Base-by-base conservation (phyloP, 805 yeast genomes). In the Isabelozyma heimii region DNA sequence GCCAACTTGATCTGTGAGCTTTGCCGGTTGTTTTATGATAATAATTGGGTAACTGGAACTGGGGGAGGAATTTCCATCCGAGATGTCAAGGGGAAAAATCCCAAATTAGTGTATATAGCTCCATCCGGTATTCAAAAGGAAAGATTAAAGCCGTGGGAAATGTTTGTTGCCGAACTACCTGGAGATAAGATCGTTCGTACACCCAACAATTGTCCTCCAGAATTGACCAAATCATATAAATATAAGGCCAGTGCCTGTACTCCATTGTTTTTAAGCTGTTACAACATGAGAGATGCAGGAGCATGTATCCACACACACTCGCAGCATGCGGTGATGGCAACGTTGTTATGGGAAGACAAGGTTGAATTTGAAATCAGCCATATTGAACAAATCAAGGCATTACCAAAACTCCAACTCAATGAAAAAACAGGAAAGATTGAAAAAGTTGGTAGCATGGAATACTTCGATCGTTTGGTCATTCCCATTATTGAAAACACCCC, bases 71-170 rank as follows among this genome's bases (percentile, higher is more conserved):
- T 92, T 58, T 87, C 96, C 30, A 85, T 91, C 44, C 69, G 85
- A 47, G 75, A 80, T 44, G 61, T 58, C 12, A 76, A 79, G 2
- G 78, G 76, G 1, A 45, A 40, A 10, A 69, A 71, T 47, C 72
- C 72, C 14, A 75, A 82, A 51, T 59, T 71, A 16, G 81, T 89
- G 14, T 91, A 79, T 64, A 77, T 91, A 39, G 95, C 97, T 0
- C 97, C 98, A 4, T 87, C 96, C n/a, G 97, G 97, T 1, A 96
- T 91, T 8, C 97, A 91, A 63, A 91, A 91, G 70, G 98, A 91
- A 64, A 75, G 91, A 51, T 84, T 91, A 82, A 69, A 77, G 39
- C 96, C 96, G 4, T 77, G 79, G 53, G 89, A 92, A 62, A 78
- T 91, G 82, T 89, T 89, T 65, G 89, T 89, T 12, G 82, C 84